A percentile compares a stretch with the other conserved stretches of the same genome.
Conservation (phyloP, 164 flowering plant genomes). For the Tetrastigma voinierianum region DNA sequence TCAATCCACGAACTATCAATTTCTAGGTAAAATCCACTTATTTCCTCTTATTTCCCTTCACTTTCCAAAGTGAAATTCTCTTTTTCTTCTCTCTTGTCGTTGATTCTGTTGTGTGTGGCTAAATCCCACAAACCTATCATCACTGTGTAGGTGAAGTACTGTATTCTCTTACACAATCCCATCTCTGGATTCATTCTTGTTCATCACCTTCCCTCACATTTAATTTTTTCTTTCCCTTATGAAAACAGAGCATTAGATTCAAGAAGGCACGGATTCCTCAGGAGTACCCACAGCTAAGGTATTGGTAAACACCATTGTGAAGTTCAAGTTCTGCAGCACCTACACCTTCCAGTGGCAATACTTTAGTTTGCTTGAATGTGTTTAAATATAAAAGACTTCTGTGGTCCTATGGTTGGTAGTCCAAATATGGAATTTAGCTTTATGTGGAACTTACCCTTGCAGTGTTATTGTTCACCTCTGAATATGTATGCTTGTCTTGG, state of each 20-base stretch:
- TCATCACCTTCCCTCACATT: not conserved
- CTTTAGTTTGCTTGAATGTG: no score
- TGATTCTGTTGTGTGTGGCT: conserved; percentile 65
- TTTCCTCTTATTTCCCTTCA: not conserved
- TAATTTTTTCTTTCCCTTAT: not conserved
- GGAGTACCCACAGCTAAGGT: conserved; percentile 53
- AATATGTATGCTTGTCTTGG: conserved; percentile 33
- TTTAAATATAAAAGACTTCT: no score
- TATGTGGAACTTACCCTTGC: no score
- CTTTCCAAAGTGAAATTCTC: conserved; percentile 8
- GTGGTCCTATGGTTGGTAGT: no score
- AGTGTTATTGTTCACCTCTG: not conserved
- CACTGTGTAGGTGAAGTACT: conserved; percentile 41
- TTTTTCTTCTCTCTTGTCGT: conserved; percentile 22
- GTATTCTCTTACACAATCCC: no score
- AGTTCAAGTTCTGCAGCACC: conserved; percentile 35
- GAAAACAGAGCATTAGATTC: conserved; percentile 39
- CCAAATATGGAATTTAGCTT: no score
- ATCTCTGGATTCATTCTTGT: no score
- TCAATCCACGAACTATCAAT: conserved; percentile 26
- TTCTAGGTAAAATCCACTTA: conserved; percentile 41
- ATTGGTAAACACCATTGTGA: conserved; percentile 42
- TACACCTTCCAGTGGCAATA: no score
- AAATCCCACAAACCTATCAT: conserved; percentile 51
- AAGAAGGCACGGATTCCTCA: conserved; percentile 32